phyloP scores from a whole-genome alignment of 192 early-diverging fungal species.

The Coemansia sp. region DNA sequence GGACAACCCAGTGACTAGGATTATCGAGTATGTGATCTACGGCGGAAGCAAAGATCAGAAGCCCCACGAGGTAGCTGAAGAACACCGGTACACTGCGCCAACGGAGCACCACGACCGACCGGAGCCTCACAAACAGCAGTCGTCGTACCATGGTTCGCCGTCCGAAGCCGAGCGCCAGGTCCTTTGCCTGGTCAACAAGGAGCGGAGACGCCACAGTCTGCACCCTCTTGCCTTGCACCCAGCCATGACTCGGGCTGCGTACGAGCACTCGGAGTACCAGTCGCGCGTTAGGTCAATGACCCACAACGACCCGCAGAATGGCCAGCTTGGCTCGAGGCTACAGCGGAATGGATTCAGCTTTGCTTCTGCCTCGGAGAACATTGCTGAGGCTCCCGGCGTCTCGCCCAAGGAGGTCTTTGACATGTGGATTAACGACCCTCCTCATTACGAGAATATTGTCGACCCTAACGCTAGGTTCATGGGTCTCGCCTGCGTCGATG shows the following conservation, averaged over 20 bases:
- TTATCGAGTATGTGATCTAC: constrained; percentile 39
- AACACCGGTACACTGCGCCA: constrained; percentile 1
- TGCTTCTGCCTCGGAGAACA: constrained; percentile 44
- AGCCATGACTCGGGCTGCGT: constrained; percentile 38
- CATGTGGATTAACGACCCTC: constrained; percentile 51
- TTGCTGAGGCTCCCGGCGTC: constrained; percentile 22
- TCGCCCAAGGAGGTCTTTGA: constrained; percentile 36
- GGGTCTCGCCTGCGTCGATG: constrained; percentile 50
- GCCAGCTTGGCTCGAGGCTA: constrained; percentile 35
- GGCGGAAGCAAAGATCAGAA: constrained; percentile 14
- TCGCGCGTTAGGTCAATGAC: constrained; percentile 40
- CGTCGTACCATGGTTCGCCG: constrained; percentile 6
- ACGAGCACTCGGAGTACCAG: constrained; percentile 56
- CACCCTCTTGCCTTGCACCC: constrained; percentile 31
- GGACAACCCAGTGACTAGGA: constrained; percentile 31
- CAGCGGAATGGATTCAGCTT: constrained; percentile 30
- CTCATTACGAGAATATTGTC: constrained; percentile 53
- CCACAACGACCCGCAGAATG: constrained; percentile 41
- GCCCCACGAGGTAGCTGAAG: background rate
- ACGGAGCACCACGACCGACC: constrained; percentile 2
- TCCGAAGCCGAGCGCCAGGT: constrained; percentile 27
- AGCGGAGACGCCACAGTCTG: constrained; percentile 26
- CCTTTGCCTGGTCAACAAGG: constrained; percentile 54
- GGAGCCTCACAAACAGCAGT: background rate
- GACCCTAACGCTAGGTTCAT: constrained; percentile 39